A percentile compares a stretch with the other conserved stretches of the same genome.
Evolutionary conservation across 495 filamentous ascomycete genomes (phyloP).

Genomic region (Podospora appendiculata): DNA sequence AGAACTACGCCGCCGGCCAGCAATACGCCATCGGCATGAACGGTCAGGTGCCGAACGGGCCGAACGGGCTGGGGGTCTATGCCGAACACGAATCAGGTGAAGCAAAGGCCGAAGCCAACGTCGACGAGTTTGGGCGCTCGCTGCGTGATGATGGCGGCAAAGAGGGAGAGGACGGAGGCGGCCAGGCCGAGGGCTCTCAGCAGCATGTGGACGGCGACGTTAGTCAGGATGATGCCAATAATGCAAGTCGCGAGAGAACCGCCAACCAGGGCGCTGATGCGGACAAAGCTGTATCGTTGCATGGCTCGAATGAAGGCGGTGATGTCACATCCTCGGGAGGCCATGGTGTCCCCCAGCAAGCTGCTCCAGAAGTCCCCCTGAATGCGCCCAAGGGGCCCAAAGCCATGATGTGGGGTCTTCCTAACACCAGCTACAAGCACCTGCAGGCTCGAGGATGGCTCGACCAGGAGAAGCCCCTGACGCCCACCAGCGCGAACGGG

Average conservation of each 20-base stretch:
- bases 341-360: conserved; percentile 2
- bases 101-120: conserved; percentile 20
- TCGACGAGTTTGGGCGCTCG: conserved; percentile 49
- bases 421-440: conserved; percentile 60
- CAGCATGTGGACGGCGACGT: conserved; percentile 15
- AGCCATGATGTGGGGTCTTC: conserved; percentile 80
- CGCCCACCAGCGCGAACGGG: conserved; percentile 25
- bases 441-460: conserved; percentile 43
- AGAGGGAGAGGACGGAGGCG: conserved; percentile 1
- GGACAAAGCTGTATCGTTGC: conserved; percentile 1
- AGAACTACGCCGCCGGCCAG: conserved; percentile 12
- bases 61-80: conserved; percentile 6
- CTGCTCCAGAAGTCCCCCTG: conserved; percentile 39
- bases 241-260: background rate
- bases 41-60: conserved; percentile 8
- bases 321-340: background rate
- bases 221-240: conserved; percentile 3
- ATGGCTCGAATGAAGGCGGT: background rate
- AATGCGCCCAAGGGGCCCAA: conserved; percentile 87
- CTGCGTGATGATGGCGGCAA: conserved; percentile 23
- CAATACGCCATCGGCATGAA: conserved; percentile 6
- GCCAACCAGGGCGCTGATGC: background rate
- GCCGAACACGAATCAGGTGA: conserved; percentile 7
- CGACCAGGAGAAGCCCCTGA: conserved; percentile 27
- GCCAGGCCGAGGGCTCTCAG: conserved; percentile 3